Evolutionary conservation across 805 yeast species (phyloP), one percentile per base, ranked within the genome.

Genomic region (Candida peoriensis): DNA sequence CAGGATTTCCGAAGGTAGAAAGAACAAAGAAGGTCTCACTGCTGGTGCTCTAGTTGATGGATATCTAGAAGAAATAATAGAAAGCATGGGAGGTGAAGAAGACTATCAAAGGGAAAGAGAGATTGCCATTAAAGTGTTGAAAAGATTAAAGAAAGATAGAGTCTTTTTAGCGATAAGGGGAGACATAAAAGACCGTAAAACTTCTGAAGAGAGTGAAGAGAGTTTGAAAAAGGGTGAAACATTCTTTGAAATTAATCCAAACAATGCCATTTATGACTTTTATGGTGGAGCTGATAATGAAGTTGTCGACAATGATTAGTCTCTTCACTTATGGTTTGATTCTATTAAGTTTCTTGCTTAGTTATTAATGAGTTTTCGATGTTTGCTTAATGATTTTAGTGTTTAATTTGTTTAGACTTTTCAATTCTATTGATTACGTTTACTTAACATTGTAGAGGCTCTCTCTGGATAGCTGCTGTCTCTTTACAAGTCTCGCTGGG

Each of bases 71-170:
- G 82, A 78, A 47, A 75, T 75, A 38, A 96, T 86, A 58, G 76
- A 76, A 42, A 80, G 75, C 32, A 64, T 93, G 26, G 68, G 74
- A 20, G 67, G 81, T 6, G 95, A 81, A 49, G 74, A 69, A 31
- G 84, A 83, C 33, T 80, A 78, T 52, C 74, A 79, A 65, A 63
- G 63, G 10, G 96, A 90, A 55, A 66, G 82, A 37, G 74, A 71
- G 30, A 65, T 84, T 33, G 85, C 87, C 1, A 72, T 70, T 47
- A 90, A 87, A 60, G 96, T 93, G 11, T 63, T 93, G 52, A 81
- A 77, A 56, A 72, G 90, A 48, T 70, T 93, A 52, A 94, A 81
- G 15, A 83, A 82, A 54, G 96, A 89, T 54, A 76, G 84, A 54
- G 77, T 90, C 20, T 68, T 93, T 50, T 76, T 90, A 86, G 74